phyloP scores from a whole-genome alignment of 768 basidiomycete species.

The Podaxis rugospora region DNA sequence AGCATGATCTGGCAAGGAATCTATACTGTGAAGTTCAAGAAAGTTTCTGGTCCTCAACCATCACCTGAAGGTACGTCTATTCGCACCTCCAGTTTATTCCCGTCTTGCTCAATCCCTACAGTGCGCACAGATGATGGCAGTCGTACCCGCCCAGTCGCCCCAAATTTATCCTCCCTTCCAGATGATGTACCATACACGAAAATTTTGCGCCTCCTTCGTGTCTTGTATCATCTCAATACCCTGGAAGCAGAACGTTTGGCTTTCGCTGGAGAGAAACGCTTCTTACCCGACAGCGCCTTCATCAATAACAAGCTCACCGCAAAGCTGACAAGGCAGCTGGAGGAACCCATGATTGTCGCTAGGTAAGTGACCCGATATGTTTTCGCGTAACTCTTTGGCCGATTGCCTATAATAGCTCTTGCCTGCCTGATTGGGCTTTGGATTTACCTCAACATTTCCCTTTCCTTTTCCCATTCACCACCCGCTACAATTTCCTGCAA shows the following conservation, averaged over 20 bases:
- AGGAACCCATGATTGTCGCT: conserved; percentile 98
- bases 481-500: conserved; percentile 95
- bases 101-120: conserved; percentile 11
- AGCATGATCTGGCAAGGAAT: conserved; percentile 86
- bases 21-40: conserved; percentile 91
- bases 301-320: conserved; percentile 98
- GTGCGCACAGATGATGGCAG: conserved; percentile 40
- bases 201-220: conserved; percentile 85
- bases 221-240: conserved; percentile 78
- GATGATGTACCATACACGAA: conserved; percentile 84
- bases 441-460: conserved; percentile 96
- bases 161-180: conserved; percentile 72
- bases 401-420: conserved; percentile 53
- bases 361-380: conserved; percentile 47
- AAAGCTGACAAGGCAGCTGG: conserved; percentile 94
- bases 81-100: not conserved
- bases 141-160: conserved; percentile 52
- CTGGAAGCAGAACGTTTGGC: conserved; percentile 61
- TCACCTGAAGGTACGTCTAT: conserved; percentile 51
- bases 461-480: conserved; percentile 98
- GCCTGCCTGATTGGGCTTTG: conserved; percentile 95
- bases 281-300: conserved; percentile 78
- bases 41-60: conserved; percentile 79
- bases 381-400: conserved; percentile 2
- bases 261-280: conserved; percentile 47